A percentile compares a stretch with the other conserved stretches of the same genome.
These are phyloP conservation scores for Rhizophagus prolifer DNA, from an alignment of 192 early-diverging fungal genomes.

Conservation along the genomic window DNA sequence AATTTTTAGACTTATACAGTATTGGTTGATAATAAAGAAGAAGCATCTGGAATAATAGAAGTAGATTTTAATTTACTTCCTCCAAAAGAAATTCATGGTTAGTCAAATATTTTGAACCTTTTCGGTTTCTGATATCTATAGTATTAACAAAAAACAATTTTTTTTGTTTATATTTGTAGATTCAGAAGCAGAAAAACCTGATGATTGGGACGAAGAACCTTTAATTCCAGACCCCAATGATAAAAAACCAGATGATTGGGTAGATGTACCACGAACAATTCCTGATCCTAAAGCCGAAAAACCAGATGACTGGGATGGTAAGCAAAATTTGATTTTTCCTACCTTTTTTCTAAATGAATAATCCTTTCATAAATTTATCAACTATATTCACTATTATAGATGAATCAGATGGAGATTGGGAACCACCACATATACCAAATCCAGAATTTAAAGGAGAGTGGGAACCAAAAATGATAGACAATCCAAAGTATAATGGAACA, in stretches of 20 bases:
- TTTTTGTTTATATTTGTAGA: slow-evolving; percentile 38
- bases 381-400: slow-evolving; percentile 19
- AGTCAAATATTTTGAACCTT: not conserved
- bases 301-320: slow-evolving; percentile 88
- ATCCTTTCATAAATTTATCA: not conserved
- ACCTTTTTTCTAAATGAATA: not conserved
- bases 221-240: slow-evolving; percentile 75
- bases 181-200: slow-evolving; percentile 78
- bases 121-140: not conserved
- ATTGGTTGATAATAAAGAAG: slow-evolving; percentile 70
- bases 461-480: slow-evolving; percentile 77
- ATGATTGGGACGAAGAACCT: slow-evolving; percentile 87
- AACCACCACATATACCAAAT: slow-evolving; percentile 82
- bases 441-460: slow-evolving; percentile 87
- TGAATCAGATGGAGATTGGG: slow-evolving; percentile 97
- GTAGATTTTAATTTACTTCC: slow-evolving; percentile 79
- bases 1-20: slow-evolving; percentile 49
- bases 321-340: slow-evolving; percentile 2
- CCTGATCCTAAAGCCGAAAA: slow-evolving; percentile 78
- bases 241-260: slow-evolving; percentile 90
- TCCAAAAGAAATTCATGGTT: slow-evolving; percentile 64
- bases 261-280: slow-evolving; percentile 78
- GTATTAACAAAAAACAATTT: not conserved
- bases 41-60: slow-evolving; percentile 78
- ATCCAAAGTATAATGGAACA: slow-evolving; percentile 93